Evolutionary conservation across 140 eudicot species (phyloP).

Genomic region (Flaveria floridana): DNA sequence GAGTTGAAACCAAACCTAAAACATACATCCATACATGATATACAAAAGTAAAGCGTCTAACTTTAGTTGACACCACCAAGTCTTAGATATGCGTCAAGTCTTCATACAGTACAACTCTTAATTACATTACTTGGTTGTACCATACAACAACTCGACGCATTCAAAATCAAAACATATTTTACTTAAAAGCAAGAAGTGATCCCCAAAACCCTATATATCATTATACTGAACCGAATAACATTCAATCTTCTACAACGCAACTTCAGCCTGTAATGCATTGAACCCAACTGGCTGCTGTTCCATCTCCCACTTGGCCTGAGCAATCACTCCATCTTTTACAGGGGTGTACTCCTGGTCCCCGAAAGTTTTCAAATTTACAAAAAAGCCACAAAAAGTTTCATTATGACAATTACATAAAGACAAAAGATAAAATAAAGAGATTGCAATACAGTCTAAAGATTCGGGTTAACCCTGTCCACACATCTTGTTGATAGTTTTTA

Average conservation of each 20-base stretch:
- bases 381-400: conserved; percentile 21
- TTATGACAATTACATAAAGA: conserved; percentile 28
- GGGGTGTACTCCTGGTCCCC: conserved; percentile 68
- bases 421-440: conserved; percentile 9
- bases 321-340: conserved; percentile 58
- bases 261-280: conserved; percentile 46
- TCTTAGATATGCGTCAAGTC: conserved; percentile 26
- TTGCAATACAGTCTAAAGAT: conserved; percentile 25
- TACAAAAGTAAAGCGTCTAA: conserved; percentile 24
- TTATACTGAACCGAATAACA: neutral
- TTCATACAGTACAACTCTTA: conserved; percentile 38
- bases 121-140: conserved; percentile 37
- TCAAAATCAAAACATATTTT: conserved; percentile 19
- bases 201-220: conserved; percentile 15
- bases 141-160: conserved; percentile 33
- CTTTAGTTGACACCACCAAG: conserved; percentile 9
- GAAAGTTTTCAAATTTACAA: conserved; percentile 23
- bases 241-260: conserved; percentile 37
- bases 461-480: conserved; percentile 30
- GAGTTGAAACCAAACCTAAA: neutral
- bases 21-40: conserved; percentile 3
- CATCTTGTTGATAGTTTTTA: neutral
- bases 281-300: conserved; percentile 57
- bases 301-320: conserved; percentile 64
- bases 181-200: neutral